Percentiles rank a stretch among this genome's conserved stretches.
These are phyloP conservation scores for Talaromyces wortmannii DNA, from an alignment of 495 filamentous ascomycete species.

Conservation along the genomic window DNA sequence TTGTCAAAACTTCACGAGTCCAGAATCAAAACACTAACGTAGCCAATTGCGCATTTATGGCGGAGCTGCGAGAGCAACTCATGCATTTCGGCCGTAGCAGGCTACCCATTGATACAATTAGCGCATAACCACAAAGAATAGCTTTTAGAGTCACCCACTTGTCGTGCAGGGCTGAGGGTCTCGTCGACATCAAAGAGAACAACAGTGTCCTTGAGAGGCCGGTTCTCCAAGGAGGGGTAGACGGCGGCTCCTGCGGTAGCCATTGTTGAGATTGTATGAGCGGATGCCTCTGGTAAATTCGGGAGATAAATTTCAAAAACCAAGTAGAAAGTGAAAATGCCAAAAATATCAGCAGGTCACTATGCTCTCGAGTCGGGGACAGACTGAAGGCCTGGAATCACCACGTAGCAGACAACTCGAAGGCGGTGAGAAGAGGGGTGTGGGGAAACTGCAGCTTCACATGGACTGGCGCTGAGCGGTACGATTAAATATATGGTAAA, in stretches of 20 bases:
- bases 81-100: constrained; percentile 73
- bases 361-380: no score
- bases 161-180: constrained; percentile 73
- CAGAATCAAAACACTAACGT: constrained; percentile 33
- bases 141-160: not conserved
- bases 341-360: no score
- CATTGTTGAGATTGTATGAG: constrained; percentile 16
- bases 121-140: not conserved
- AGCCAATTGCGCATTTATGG: constrained; percentile 86
- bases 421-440: not conserved
- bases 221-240: constrained; percentile 71
- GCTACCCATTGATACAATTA: constrained; percentile 23
- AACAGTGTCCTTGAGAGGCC: constrained; percentile 84
- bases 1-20: not conserved
- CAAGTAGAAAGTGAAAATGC: no score
- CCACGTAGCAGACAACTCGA: not conserved
- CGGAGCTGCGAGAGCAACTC: constrained; percentile 69
- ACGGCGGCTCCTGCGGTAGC: constrained; percentile 39
- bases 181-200: constrained; percentile 90
- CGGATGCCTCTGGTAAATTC: no score
- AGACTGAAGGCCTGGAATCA: not conserved
- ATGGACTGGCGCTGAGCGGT: no score
- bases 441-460: not conserved
- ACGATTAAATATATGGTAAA: not conserved
- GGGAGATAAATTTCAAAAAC: no score